These are phyloP conservation scores for Dioscorea cayenensis DNA, from an alignment of 116 monocot species.

Conservation along the genomic window DNA sequence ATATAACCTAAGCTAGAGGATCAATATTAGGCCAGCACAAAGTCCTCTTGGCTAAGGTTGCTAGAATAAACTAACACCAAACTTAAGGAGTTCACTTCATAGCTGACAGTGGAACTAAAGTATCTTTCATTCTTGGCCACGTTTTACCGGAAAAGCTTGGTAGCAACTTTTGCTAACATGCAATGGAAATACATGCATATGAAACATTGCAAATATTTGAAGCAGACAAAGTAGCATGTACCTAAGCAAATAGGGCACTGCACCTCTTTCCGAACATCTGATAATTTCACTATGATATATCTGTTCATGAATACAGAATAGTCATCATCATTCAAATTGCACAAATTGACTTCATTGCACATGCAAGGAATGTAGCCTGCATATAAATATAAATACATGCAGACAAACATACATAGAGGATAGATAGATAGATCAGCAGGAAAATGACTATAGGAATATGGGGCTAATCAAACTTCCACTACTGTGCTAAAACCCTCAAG, in stretches of 20 bases:
- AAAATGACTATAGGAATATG: too few relatives aligned
- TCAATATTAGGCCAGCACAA: too few relatives aligned
- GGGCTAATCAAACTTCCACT: too few relatives aligned
- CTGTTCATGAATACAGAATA: constrained; percentile 14
- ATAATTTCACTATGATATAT: constrained; percentile 32
- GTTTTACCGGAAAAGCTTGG: background rate
- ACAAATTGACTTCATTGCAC: background rate
- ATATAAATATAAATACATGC: too few relatives aligned
- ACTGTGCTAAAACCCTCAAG: too few relatives aligned
- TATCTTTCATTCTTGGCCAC: background rate
- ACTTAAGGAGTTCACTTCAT: background rate
- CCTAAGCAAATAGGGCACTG: constrained; percentile 70
- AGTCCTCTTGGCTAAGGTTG: background rate
- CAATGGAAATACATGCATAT: background rate
- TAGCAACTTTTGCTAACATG: background rate
- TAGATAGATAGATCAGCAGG: too few relatives aligned
- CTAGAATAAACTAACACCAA: background rate
- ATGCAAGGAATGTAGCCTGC: too few relatives aligned
- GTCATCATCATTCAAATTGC: background rate
- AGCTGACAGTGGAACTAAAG: background rate
- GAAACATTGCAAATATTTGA: background rate
- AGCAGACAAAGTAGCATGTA: background rate
- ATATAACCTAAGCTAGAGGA: too few relatives aligned
- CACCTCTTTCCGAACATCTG: constrained; percentile 51
- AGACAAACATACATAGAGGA: too few relatives aligned